These are phyloP conservation scores for Claviceps digitariae DNA, from an alignment of 2,329 filamentous ascomycete genomes.

Conservation along the genomic window DNA sequence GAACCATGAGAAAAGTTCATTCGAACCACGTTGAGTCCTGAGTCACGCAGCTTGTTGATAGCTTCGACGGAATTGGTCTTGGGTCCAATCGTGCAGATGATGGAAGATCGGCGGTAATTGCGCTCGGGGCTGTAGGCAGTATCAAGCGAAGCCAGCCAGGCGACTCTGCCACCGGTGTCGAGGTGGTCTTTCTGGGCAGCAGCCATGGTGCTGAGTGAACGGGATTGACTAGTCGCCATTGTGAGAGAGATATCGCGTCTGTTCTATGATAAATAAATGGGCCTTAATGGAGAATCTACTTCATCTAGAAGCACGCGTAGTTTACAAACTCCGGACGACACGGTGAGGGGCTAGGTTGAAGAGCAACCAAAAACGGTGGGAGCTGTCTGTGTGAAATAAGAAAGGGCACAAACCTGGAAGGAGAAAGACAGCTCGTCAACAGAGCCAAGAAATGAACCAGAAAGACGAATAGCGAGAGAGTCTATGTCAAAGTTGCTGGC, in stretches of 20 bases:
- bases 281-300: background rate
- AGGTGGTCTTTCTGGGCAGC: constrained; percentile 75
- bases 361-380: background rate
- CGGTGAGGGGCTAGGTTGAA: background rate
- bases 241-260: constrained; percentile 8
- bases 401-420: background rate
- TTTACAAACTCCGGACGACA: background rate
- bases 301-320: background rate
- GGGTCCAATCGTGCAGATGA: constrained; percentile 97
- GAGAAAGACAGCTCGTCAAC: background rate
- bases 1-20: constrained; percentile 88
- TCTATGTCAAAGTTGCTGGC: background rate
- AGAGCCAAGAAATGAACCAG: background rate
- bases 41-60: constrained; percentile 84
- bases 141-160: constrained; percentile 61
- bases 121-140: constrained; percentile 76
- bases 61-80: constrained; percentile 98
- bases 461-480: background rate
- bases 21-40: constrained; percentile 93
- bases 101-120: constrained; percentile 92
- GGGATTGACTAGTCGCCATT: constrained; percentile 22
- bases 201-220: constrained; percentile 32
- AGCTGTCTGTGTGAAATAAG: background rate
- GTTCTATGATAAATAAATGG: background rate
- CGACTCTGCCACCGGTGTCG: constrained; percentile 56